Conservation (phyloP, 2,329 filamentous ascomycete species). For the Aspergillus pseudoterreus region DNA sequence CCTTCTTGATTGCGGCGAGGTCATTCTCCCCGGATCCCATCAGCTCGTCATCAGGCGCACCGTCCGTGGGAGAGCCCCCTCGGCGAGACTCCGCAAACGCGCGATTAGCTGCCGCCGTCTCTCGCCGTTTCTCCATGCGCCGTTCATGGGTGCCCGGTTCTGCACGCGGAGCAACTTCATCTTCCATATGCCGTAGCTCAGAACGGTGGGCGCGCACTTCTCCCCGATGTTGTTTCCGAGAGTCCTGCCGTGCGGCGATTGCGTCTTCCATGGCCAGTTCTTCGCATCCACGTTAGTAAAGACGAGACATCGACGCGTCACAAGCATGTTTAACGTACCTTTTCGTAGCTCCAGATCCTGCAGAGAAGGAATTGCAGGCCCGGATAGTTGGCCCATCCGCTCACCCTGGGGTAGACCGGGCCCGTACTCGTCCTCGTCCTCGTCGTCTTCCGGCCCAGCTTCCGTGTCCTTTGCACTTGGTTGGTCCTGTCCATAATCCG, state of each 20-base stretch:
- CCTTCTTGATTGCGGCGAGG: slow-evolving; percentile 61
- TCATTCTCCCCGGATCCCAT: slow-evolving; percentile 63
- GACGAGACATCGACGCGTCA: no score
- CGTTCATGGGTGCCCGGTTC: slow-evolving; percentile 80
- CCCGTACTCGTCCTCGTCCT: slow-evolving; percentile 58
- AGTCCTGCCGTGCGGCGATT: slow-evolving; percentile 24
- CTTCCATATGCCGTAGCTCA: slow-evolving; percentile 40
- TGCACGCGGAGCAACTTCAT: slow-evolving; percentile 78
- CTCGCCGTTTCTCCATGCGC: slow-evolving; percentile 77
- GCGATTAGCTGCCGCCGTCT: slow-evolving; percentile 67
- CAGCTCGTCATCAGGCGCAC: slow-evolving; percentile 69
- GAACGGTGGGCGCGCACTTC: slow-evolving; percentile 50
- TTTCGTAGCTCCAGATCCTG: slow-evolving; percentile 66
- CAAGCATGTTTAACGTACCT: slow-evolving; percentile 23
- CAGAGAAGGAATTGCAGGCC: slow-evolving; percentile 63
- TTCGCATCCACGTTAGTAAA: slow-evolving; percentile 5
- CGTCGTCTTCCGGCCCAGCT: slow-evolving; percentile 27
- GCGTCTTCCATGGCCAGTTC: slow-evolving; percentile 31
- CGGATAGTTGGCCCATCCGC: slow-evolving; percentile 34
- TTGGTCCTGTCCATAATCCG: slow-evolving; percentile 19
- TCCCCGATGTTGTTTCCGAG: slow-evolving; percentile 36
- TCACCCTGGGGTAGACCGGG: slow-evolving; percentile 42
- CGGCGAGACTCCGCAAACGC: slow-evolving; percentile 61
- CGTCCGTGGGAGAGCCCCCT: slow-evolving; percentile 58
- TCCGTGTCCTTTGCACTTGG: background rate